These are phyloP conservation scores for Clathrus columnatus DNA, from an alignment of 768 basidiomycete species.

Conservation along the genomic window DNA sequence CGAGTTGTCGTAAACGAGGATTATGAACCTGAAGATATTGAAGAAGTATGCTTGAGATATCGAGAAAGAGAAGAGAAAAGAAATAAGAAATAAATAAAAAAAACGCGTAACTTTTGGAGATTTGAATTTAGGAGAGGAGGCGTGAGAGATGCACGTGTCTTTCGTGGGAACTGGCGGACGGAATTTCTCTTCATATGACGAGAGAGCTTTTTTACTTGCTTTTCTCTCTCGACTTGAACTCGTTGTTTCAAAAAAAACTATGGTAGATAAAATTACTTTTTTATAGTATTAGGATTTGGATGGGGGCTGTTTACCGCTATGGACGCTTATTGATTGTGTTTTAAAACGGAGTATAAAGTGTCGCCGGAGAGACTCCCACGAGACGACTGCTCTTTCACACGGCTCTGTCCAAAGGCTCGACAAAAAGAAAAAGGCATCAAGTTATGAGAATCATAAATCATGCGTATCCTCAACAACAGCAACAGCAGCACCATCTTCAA, in stretches of 20 bases:
- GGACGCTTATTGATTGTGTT: background rate
- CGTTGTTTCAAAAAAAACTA: background rate
- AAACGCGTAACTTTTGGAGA: background rate
- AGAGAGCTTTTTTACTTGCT: too few species aligned
- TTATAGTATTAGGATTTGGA: too few species aligned
- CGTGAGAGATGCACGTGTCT: conserved; percentile 3
- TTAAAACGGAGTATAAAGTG: background rate
- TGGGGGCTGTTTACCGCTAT: background rate
- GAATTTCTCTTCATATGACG: too few species aligned
- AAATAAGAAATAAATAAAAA: background rate
- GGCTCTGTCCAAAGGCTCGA: conserved; percentile 1
- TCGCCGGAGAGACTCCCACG: background rate
- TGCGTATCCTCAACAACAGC: conserved; percentile 6
- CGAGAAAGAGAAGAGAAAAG: background rate
- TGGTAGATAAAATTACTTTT: background rate
- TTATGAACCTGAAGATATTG: background rate
- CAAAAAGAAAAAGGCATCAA: background rate
- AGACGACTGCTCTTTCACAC: conserved; percentile 1
- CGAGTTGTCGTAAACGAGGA: background rate
- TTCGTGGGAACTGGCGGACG: conserved; percentile 4
- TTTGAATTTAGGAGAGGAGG: background rate
- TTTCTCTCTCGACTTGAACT: background rate
- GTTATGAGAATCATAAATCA: conserved; percentile 12
- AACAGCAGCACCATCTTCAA: conserved; percentile 4
- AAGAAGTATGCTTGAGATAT: background rate